Conservation (phyloP, 202 grass and related monocot species). For the Musa balbisiana region DNA sequence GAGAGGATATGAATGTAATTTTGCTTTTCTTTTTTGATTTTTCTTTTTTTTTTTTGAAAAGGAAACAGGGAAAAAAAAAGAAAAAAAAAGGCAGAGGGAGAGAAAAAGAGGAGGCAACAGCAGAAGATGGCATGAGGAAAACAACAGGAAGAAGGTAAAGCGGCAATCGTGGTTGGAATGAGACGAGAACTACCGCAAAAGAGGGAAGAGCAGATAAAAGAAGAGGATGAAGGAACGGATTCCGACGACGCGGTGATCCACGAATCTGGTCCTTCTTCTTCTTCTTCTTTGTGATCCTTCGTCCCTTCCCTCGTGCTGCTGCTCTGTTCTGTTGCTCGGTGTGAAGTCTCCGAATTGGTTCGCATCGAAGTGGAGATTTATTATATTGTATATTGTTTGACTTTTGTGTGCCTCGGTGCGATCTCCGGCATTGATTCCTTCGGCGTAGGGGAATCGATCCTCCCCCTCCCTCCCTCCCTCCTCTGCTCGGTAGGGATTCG, state of each 20-base stretch:
- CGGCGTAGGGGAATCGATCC: not conserved
- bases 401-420: not conserved
- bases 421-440: no score
- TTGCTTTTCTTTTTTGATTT: no score
- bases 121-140: not conserved
- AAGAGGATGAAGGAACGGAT: not conserved
- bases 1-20: not conserved
- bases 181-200: not conserved
- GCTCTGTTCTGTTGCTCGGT: not conserved
- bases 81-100: not conserved
- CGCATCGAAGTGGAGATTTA: not conserved
- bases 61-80: not conserved
- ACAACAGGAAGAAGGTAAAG: conserved; percentile 2
- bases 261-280: not conserved
- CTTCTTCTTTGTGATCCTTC: not conserved
- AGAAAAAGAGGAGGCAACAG: not conserved
- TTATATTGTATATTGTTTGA: no score
- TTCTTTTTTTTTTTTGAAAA: not conserved
- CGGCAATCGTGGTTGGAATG: not conserved
- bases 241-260: not conserved
- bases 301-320: not conserved
- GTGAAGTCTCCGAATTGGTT: not conserved
- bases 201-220: not conserved
- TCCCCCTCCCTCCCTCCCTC: not conserved
- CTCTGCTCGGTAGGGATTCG: not conserved